Evolutionary conservation across 2,329 filamentous ascomycete species (phyloP), one percentile per base, ranked within the genome.

Genomic region (Lasiodiplodia sp.): DNA sequence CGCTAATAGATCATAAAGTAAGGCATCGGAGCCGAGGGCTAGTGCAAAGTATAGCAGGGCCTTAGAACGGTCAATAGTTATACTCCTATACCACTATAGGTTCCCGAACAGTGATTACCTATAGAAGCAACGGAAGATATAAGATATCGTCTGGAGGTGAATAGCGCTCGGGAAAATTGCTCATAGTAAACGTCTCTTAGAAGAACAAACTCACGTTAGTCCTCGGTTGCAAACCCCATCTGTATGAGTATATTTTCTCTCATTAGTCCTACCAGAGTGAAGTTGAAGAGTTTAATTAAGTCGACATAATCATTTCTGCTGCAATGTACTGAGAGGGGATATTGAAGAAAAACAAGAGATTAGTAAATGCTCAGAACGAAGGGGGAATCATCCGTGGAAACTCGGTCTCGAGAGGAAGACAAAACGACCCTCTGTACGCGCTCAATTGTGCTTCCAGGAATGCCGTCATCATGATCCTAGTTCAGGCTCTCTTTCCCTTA

Each of bases 301-400:
- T 37, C n/a, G 53, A 56, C 28, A 60, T 25, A 40, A 38, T 10
- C 37, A 40, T 2, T 11, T 23, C 57, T 18, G 3, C 8, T n/a
- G 21, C n/a, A n/a, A 21, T 10, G 4, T 47, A 10, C 21, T 34
- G 31, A 2, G 31, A 34, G 31, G 31, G 31, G 10, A 10, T 34
- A 34, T 49, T 52, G 60, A 44, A 64, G 8, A 8, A n/a, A 49
- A 51, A 52, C 38, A 38, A 34, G 11, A 37, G 18, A 34, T 11
- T 18, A 37, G 49, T n/a, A 38, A 64, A 34, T 31, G n/a, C 37
- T 52, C 60, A 53, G 14, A 52, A 51, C 44, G 31, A 64, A 64
- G 60, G 60, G 58, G 60, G 47, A 64, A 64, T 64, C 60, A 64
- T 34, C 25, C 12, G 12, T 40, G 60, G 21, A 21, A 47, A 21